Evolutionary conservation across 192 early-diverging fungal genomes (phyloP).

Genomic region (Coemansia sp.): DNA sequence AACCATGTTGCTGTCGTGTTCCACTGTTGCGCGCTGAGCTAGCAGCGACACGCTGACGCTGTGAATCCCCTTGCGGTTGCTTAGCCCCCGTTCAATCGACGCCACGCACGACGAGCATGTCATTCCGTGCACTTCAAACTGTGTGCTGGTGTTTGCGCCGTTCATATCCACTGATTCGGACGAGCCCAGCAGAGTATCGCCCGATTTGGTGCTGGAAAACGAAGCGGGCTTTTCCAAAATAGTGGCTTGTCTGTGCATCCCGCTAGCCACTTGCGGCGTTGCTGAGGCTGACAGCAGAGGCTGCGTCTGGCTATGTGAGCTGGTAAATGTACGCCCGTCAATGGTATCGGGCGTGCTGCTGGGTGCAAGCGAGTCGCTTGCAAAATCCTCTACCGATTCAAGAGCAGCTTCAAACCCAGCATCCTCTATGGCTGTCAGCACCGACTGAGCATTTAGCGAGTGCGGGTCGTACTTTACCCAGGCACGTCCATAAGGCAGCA

Average conservation of each 20-base stretch:
- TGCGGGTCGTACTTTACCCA: slow-evolving; percentile 56
- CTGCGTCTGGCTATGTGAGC: background rate
- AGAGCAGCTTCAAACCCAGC: slow-evolving; percentile 59
- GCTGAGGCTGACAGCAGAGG: slow-evolving; percentile 5
- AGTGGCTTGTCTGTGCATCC: no score
- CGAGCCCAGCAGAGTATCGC: slow-evolving; percentile 34
- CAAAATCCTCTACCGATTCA: slow-evolving; percentile 3
- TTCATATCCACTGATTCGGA: slow-evolving; percentile 3
- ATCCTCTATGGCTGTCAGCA: slow-evolving; percentile 62
- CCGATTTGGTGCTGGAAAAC: slow-evolving; percentile 35
- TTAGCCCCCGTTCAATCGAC: slow-evolving; percentile 72
- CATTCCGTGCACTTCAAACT: slow-evolving; percentile 86
- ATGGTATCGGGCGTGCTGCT: background rate
- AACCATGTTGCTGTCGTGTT: slow-evolving; percentile 56
- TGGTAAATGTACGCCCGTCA: slow-evolving; percentile 1
- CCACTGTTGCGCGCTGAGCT: slow-evolving; percentile 75
- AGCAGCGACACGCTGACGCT: slow-evolving; percentile 81
- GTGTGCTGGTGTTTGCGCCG: slow-evolving; percentile 23
- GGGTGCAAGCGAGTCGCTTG: background rate
- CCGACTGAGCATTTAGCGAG: slow-evolving; percentile 17
- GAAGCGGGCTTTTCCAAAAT: background rate
- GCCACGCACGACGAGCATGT: slow-evolving; percentile 93
- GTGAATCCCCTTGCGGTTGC: slow-evolving; percentile 58
- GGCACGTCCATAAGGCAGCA: slow-evolving; percentile 55
- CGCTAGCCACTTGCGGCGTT: background rate